Evolutionary conservation across 1,284 basidiomycete species (phyloP).

Genomic region (Cronartium quercuum): DNA sequence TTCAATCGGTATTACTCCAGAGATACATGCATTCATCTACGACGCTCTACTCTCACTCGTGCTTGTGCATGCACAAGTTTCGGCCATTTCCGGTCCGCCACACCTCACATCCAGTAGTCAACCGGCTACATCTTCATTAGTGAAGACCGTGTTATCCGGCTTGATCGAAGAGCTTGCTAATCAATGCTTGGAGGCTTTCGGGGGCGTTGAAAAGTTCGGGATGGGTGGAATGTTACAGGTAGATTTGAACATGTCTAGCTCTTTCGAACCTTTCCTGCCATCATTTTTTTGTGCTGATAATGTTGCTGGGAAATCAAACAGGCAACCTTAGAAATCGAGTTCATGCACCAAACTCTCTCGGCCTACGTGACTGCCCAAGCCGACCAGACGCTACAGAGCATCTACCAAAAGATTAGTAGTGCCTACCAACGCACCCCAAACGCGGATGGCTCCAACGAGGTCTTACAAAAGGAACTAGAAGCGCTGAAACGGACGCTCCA

Average conservation of each 20-base stretch:
- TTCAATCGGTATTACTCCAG: slow-evolving; percentile 51
- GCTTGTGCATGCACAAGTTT: slow-evolving; percentile 83
- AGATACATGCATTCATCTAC: slow-evolving; percentile 91
- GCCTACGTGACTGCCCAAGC: slow-evolving; percentile 76
- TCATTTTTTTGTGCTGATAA: too few species aligned
- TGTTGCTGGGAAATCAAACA: slow-evolving; percentile 48
- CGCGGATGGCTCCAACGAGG: slow-evolving; percentile 55
- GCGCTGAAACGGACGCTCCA: slow-evolving; percentile 81
- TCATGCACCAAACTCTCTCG: slow-evolving; percentile 89
- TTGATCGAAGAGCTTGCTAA: slow-evolving; percentile 76
- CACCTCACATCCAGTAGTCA: background rate
- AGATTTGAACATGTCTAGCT: slow-evolving; percentile 48
- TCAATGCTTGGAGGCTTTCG: slow-evolving; percentile 75
- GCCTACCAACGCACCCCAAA: slow-evolving; percentile 67
- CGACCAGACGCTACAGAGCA: slow-evolving; percentile 72
- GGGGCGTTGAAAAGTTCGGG: slow-evolving; percentile 77
- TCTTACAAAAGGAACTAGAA: slow-evolving; percentile 78
- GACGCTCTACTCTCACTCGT: slow-evolving; percentile 81
- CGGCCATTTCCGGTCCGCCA: slow-evolving; percentile 62
- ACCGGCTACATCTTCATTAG: slow-evolving; percentile 51
- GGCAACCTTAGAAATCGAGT: slow-evolving; percentile 98
- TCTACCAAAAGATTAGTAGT: slow-evolving; percentile 90
- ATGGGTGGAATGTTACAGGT: slow-evolving; percentile 98
- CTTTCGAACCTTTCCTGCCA: slow-evolving; percentile 10
- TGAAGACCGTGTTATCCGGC: slow-evolving; percentile 72